phyloP scores from a whole-genome alignment of 2,329 filamentous ascomycete species.

The Penicillium italicum region DNA sequence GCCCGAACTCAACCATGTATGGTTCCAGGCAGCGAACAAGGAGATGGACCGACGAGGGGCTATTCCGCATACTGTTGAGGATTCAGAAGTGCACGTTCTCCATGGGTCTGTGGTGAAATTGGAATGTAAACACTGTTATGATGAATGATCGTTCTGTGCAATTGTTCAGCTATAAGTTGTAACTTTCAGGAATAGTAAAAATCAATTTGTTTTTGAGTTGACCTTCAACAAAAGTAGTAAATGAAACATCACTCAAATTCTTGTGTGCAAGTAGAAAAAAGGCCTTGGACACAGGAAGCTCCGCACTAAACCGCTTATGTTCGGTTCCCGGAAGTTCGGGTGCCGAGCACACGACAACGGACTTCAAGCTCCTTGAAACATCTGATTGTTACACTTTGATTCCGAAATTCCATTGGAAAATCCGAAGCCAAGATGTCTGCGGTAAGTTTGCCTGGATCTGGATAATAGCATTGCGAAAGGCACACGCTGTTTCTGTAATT shows the following conservation, averaged over 20 bases:
- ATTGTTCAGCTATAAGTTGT: not conserved
- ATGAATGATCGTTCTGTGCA: not conserved
- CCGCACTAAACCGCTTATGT: not conserved
- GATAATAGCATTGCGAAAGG: not conserved
- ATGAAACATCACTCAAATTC: not conserved
- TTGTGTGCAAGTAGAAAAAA: not conserved
- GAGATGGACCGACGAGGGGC: slow-evolving; percentile 20
- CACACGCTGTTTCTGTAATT: not conserved
- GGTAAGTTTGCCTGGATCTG: not conserved
- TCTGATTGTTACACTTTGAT: not conserved
- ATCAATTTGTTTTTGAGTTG: too few species aligned
- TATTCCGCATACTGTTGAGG: slow-evolving; percentile 22
- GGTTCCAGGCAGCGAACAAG: slow-evolving; percentile 25
- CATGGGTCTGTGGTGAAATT: slow-evolving; percentile 19
- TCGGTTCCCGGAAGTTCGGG: slow-evolving; percentile 19
- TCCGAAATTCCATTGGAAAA: not conserved
- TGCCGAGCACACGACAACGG: slow-evolving; percentile 1
- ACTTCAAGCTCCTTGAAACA: not conserved
- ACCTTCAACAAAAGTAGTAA: not conserved
- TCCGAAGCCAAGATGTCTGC: not conserved
- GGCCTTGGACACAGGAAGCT: not conserved
- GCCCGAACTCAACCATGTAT: slow-evolving; percentile 20
- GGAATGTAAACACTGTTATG: slow-evolving; percentile 21
- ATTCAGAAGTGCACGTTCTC: slow-evolving; percentile 18
- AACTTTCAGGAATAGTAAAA: not conserved